Evolutionary conservation across 108 stramenopile species (phyloP).

Genomic region (Skeletonema grethae): DNA sequence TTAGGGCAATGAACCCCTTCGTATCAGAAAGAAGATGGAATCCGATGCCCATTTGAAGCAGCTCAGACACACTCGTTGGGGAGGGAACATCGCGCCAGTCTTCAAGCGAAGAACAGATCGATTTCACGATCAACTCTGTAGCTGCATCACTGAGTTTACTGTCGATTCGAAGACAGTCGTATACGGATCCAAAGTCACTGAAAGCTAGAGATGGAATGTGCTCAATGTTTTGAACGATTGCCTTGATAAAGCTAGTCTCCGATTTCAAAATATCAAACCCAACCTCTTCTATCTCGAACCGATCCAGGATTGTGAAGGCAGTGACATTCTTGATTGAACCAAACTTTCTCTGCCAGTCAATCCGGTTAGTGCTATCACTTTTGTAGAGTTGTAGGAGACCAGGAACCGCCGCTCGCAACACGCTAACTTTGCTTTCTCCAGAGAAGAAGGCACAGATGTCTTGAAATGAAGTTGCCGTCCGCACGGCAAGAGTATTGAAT

Average conservation of each 20-base stretch:
- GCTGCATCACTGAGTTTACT: not conserved
- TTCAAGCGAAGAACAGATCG: not conserved
- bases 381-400: not conserved
- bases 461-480: not conserved
- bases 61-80: not conserved
- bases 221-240: not conserved
- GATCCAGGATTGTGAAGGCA: not conserved
- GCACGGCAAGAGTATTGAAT: not conserved
- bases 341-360: constrained; percentile 10
- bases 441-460: not conserved
- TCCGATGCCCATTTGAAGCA: not conserved
- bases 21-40: not conserved
- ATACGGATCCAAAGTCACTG: not conserved
- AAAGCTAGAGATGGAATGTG: not conserved
- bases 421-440: not conserved
- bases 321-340: not conserved
- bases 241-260: not conserved
- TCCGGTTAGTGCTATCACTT: not conserved
- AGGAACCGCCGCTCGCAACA: not conserved
- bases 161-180: not conserved
- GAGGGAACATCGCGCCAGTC: not conserved
- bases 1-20: not conserved
- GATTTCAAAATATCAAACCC: not conserved
- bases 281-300: constrained; percentile 5
- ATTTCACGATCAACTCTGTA: not conserved